A percentile compares a stretch with the other conserved stretches of the same genome.
phyloP scores from a whole-genome alignment of 192 early-diverging fungal species.

The Linnemannia hyalina region DNA sequence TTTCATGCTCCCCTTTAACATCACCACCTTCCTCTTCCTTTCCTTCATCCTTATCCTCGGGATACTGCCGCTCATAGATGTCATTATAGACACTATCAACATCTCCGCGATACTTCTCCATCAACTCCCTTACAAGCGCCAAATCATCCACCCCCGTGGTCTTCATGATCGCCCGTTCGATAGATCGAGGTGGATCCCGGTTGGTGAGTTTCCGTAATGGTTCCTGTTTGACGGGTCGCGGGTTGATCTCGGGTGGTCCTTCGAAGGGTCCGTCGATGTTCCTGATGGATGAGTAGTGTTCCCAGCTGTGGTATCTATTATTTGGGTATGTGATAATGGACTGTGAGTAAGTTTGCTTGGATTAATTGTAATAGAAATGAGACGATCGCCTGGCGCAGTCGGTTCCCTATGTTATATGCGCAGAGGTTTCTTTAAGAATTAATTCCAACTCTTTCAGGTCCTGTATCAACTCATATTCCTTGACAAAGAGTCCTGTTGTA shows the following conservation, averaged over 20 bases:
- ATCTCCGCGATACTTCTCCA: conserved; percentile 61
- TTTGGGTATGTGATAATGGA: neutral
- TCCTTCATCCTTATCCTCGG: neutral
- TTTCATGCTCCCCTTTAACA: neutral
- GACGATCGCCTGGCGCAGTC: neutral
- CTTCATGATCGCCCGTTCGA: conserved; percentile 71
- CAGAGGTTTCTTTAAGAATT: neutral
- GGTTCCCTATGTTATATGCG: neutral
- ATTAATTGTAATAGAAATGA: neutral
- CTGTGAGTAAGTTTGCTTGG: neutral
- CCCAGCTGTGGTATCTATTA: conserved; percentile 77
- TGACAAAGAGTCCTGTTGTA: neutral
- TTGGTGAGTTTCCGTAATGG: conserved; percentile 40
- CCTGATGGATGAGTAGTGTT: conserved; percentile 83
- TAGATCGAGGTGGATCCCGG: conserved; percentile 42
- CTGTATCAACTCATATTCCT: too few species aligned
- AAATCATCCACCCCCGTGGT: conserved; percentile 66
- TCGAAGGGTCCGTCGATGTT: conserved; percentile 72
- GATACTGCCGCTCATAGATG: conserved; percentile 45
- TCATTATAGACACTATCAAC: conserved; percentile 67
- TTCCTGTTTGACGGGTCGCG: neutral
- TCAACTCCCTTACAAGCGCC: conserved; percentile 60
- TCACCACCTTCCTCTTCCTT: neutral
- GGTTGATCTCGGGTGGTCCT: conserved; percentile 73
- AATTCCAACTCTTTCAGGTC: too few species aligned